phyloP scores from a whole-genome alignment of 345 rosid species.

The Draba incana region DNA sequence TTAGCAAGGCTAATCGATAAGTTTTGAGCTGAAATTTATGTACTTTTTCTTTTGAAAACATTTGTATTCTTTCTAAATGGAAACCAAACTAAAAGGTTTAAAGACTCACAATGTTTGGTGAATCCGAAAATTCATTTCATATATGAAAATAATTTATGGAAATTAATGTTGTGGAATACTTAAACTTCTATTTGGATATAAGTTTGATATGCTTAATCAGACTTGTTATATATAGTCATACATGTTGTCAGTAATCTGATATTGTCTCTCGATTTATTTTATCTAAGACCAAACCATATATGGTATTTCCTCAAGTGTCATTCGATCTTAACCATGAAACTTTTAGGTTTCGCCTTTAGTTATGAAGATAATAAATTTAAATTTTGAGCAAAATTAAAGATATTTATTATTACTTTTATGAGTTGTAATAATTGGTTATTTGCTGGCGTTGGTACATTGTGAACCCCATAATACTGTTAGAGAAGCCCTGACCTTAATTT shows the following conservation, averaged over 20 bases:
- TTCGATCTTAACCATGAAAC: no score
- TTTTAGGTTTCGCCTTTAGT: no score
- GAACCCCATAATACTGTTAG: background rate
- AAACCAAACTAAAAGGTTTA: no score
- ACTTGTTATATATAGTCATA: background rate
- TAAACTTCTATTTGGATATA: background rate
- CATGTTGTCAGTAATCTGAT: background rate
- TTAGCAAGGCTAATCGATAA: no score
- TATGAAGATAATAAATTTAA: background rate
- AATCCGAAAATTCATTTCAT: no score
- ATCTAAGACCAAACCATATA: no score
- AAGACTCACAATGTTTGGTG: no score
- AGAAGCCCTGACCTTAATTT: slow-evolving; percentile 14
- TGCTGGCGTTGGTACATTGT: slow-evolving; percentile 5
- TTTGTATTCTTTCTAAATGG: no score
- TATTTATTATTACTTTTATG: slow-evolving; percentile 5
- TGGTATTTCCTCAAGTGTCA: no score
- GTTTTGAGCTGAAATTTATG: no score
- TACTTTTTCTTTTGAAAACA: no score
- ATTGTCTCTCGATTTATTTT: background rate
- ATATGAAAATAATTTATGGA: no score
- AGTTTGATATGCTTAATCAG: background rate
- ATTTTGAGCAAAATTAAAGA: background rate
- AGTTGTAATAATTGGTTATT: slow-evolving; percentile 23
- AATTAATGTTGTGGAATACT: background rate